phyloP scores from a whole-genome alignment of 1,284 basidiomycete species.

The Cryptococcus sp. region DNA sequence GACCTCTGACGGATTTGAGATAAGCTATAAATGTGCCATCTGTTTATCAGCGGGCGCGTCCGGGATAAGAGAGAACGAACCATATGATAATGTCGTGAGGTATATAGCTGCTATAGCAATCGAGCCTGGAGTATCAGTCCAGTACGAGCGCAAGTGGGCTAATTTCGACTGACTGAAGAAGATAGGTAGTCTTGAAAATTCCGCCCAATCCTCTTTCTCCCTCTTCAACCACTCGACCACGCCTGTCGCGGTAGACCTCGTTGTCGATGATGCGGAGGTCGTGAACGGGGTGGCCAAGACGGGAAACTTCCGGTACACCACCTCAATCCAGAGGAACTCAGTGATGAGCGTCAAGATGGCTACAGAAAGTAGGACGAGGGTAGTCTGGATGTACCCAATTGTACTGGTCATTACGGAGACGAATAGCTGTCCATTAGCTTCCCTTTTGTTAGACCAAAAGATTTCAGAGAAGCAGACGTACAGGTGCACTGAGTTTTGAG shows the following conservation, averaged over 20 bases:
- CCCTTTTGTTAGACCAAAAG: background rate
- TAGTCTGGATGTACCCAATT: conserved; percentile 33
- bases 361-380: conserved; percentile 30
- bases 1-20: conserved; percentile 35
- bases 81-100: conserved; percentile 51
- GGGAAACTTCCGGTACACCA: conserved; percentile 43
- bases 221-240: conserved; percentile 6
- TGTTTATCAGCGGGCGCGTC: conserved; percentile 1
- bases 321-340: conserved; percentile 45
- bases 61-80: conserved; percentile 5
- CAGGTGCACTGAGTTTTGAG: conserved; percentile 50
- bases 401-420: conserved; percentile 49
- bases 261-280: background rate
- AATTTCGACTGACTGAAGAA: conserved; percentile 39
- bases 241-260: background rate
- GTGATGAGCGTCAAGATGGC: conserved; percentile 25
- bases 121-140: conserved; percentile 24
- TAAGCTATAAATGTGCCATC: conserved; percentile 42
- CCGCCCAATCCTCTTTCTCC: conserved; percentile 44
- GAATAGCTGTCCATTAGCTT: conserved; percentile 35
- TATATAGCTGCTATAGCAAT: conserved; percentile 49
- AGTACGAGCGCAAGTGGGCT: background rate
- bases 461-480: conserved; percentile 5
- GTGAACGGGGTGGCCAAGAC: conserved; percentile 13
- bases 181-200: conserved; percentile 48